These are phyloP conservation scores for Monilinia polystroma DNA, from an alignment of 2,329 filamentous ascomycete species.

Conservation along the genomic window DNA sequence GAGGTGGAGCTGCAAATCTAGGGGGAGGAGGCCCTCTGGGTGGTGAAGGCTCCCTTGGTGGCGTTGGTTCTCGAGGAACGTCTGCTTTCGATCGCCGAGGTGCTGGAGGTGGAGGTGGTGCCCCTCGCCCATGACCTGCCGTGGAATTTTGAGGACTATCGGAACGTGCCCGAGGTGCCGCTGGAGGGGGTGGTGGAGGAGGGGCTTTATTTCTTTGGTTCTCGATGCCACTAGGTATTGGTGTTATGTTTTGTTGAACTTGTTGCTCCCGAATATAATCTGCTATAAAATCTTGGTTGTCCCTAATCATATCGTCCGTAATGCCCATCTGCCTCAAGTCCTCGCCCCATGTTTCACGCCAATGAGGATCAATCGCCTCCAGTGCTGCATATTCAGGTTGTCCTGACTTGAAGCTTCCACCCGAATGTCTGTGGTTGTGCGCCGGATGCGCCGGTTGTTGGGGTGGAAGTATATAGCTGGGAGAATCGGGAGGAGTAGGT, in stretches of 20 bases:
- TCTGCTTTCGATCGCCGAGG: conserved; percentile 60
- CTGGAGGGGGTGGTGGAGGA: conserved; percentile 58
- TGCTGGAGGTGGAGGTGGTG: conserved; percentile 54
- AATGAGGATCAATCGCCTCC: conserved; percentile 63
- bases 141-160: conserved; percentile 37
- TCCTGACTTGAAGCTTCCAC: conserved; percentile 49
- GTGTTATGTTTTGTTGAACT: conserved; percentile 43
- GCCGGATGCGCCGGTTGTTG: conserved; percentile 24
- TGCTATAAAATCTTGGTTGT: conserved; percentile 68
- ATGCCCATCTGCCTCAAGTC: conserved; percentile 62
- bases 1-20: conserved; percentile 81
- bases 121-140: conserved; percentile 42
- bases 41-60: conserved; percentile 71
- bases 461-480: conserved; percentile 46
- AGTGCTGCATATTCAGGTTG: conserved; percentile 61
- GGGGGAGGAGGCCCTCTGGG: conserved; percentile 58
- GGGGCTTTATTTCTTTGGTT: conserved; percentile 53
- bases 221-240: conserved; percentile 44
- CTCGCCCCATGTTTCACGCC: conserved; percentile 65
- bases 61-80: conserved; percentile 50
- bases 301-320: conserved; percentile 64
- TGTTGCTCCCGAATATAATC: conserved; percentile 61
- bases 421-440: conserved; percentile 43
- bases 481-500: conserved; percentile 56
- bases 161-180: conserved; percentile 43